Percentiles rank a stretch among this genome's conserved stretches.
Evolutionary conservation across 2,329 filamentous ascomycete species (phyloP).

Genomic region (Sporothrix dimorphospora): DNA sequence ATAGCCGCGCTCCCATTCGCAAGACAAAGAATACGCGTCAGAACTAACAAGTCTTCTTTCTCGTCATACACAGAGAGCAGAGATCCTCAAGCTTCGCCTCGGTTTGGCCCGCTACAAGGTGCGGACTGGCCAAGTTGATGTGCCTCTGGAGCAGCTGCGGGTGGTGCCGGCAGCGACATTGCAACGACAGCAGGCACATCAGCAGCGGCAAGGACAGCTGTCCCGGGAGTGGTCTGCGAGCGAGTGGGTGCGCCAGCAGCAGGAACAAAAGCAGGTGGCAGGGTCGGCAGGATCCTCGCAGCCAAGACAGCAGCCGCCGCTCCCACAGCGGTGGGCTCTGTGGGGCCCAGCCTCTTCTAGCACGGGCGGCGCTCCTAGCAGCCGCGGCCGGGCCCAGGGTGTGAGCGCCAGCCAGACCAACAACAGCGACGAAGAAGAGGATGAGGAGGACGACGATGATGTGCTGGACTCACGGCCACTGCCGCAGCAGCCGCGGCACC

Average conservation of each 20-base stretch:
- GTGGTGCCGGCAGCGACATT: slow-evolving; percentile 39
- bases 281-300: slow-evolving; percentile 11
- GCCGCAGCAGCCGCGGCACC: slow-evolving; percentile 27
- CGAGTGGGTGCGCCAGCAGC: slow-evolving; percentile 29
- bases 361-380: background rate
- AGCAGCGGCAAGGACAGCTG: slow-evolving; percentile 4
- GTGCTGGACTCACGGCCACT: slow-evolving; percentile 7
- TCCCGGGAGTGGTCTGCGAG: slow-evolving; percentile 21
- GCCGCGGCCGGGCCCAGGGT: background rate
- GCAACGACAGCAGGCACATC: background rate
- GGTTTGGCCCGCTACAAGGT: slow-evolving; percentile 75
- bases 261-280: slow-evolving; percentile 10
- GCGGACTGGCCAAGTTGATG: slow-evolving; percentile 68
- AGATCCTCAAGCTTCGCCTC: slow-evolving; percentile 69
- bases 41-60: background rate
- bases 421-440: slow-evolving; percentile 7
- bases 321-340: slow-evolving; percentile 22
- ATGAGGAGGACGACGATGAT: slow-evolving; percentile 10
- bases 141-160: slow-evolving; percentile 65
- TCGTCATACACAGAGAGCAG: slow-evolving; percentile 55
- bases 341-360: slow-evolving; percentile 24
- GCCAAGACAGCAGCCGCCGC: background rate
- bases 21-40: background rate
- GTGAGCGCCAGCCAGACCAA: background rate
- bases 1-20: background rate